Percentiles rank a stretch among this genome's conserved stretches.
phyloP scores from a whole-genome alignment of 2,329 filamentous ascomycete genomes.

The Trichophyton mentagrophytes region DNA sequence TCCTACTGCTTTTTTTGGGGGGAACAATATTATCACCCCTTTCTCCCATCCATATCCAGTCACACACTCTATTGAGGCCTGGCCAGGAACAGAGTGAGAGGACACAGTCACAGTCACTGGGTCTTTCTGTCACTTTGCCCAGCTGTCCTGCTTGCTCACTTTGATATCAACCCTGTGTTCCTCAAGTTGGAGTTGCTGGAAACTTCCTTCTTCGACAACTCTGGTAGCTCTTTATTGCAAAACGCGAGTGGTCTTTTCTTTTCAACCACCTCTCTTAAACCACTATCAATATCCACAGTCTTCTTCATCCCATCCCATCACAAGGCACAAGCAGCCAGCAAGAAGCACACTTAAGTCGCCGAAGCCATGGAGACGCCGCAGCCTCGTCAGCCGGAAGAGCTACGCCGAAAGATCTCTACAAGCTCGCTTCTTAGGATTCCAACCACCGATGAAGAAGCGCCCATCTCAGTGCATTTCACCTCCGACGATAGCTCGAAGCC shows the following conservation, averaged over 20 bases:
- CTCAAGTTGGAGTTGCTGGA: not conserved
- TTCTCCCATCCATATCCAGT: not conserved
- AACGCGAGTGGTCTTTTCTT: not conserved
- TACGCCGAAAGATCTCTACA: constrained; percentile 9
- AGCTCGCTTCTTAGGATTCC: not conserved
- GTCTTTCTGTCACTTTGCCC: not conserved
- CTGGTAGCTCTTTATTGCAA: not conserved
- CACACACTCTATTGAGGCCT: not conserved
- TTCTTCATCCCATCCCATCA: not conserved
- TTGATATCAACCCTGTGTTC: not conserved
- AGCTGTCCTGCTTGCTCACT: not conserved
- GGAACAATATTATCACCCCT: not conserved
- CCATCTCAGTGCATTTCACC: constrained; percentile 1
- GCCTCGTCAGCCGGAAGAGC: not conserved
- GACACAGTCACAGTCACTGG: not conserved
- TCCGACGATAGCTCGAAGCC: not conserved
- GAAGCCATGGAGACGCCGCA: not conserved
- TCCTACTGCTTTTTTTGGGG: too few species aligned
- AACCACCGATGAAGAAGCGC: not conserved
- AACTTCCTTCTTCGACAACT: constrained; percentile 3
- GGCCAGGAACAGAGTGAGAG: not conserved
- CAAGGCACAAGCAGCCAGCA: not conserved
- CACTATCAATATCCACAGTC: not conserved
- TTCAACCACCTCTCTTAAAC: not conserved
- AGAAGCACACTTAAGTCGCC: too few species aligned